These are phyloP conservation scores for Bryopsis sp. DNA, from an alignment of 139 green algal genomes.

Conservation along the genomic window DNA sequence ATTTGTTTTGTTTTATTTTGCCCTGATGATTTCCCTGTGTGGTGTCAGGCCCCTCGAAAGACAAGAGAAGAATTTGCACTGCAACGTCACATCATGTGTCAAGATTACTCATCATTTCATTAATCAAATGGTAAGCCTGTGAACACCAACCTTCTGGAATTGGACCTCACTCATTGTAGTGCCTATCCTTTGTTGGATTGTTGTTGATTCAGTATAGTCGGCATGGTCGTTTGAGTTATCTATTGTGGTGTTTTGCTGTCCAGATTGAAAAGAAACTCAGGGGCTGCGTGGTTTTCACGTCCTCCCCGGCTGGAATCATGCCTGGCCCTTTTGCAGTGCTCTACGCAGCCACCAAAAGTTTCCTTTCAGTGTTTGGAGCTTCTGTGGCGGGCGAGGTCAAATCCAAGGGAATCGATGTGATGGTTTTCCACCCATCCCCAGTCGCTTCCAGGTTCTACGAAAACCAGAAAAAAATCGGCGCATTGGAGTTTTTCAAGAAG, in stretches of 20 bases:
- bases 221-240: too few species aligned
- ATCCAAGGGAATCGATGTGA: slow-evolving; percentile 82
- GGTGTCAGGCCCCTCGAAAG: slow-evolving; percentile 45
- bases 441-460: slow-evolving; percentile 75
- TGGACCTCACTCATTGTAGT: background rate
- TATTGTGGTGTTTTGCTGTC: background rate
- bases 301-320: slow-evolving; percentile 68
- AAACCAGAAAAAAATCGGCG: slow-evolving; percentile 70
- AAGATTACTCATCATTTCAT: slow-evolving; percentile 88
- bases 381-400: slow-evolving; percentile 78
- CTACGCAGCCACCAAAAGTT: slow-evolving; percentile 80
- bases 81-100: slow-evolving; percentile 78
- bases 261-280: slow-evolving; percentile 58
- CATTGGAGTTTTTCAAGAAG: slow-evolving; percentile 86
- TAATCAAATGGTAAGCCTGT: slow-evolving; percentile 53
- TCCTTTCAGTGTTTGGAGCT: slow-evolving; percentile 79
- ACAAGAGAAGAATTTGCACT: slow-evolving; percentile 81
- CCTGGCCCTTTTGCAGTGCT: slow-evolving; percentile 76
- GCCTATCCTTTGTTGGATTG: too few species aligned
- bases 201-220: too few species aligned
- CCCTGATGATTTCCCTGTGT: background rate
- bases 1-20: too few species aligned
- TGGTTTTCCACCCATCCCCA: slow-evolving; percentile 88
- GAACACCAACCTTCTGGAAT: background rate
- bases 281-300: slow-evolving; percentile 88